Base-by-base conservation (phyloP, 805 yeast genomes). In the Wickerhamomyces chambardii region DNA sequence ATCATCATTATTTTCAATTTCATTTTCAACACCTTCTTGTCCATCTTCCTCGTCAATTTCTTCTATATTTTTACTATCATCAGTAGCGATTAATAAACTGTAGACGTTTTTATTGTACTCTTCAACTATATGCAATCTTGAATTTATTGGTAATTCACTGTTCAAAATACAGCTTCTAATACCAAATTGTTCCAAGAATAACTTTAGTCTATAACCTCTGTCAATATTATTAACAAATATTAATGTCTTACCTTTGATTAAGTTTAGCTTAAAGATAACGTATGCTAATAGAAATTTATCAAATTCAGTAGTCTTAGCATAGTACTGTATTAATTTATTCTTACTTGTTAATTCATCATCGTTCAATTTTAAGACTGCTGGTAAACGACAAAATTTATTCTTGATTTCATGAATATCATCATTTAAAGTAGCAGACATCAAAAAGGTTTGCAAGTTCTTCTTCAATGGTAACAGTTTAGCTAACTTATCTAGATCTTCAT, bases 361-460 rank as follows among this genome's bases (percentile, higher is more conserved):
- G 46, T 82, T 79, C 27, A 90, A 68, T 50, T 79, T 83, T 44
- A 92, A 64, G 17, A 84, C 72, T 1, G 94, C 95, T 2, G 95
- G 94, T 28, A 66, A 58, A 37, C 85, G 76, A 59, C 97, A 90
- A 58, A 83, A 89, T 50, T 73, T 73, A 34, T 64, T 58, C 58
- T 90, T 90, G 47, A 92, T 61, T 31, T 71, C 74, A 40, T 84
- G 76, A 43, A 90, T 75, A 42, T 90, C 97, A 30, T 85, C 95
- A 51, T 78, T 84, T 39, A 92, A 64, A 4, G 98, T 92, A 3
- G 98, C 98, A 59, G 95, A 84, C 97, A 92, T 92, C 45, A 92
- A 64, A 59, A 86, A 92, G 3, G 92, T 79, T 61, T 92, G 98
- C 45, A 84, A 64, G 39, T 73, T 75, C 42, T 82, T 81, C 51